These are phyloP conservation scores for Yamadazyma oceani DNA, from an alignment of 1,139 yeast species.

Conservation along the genomic window DNA sequence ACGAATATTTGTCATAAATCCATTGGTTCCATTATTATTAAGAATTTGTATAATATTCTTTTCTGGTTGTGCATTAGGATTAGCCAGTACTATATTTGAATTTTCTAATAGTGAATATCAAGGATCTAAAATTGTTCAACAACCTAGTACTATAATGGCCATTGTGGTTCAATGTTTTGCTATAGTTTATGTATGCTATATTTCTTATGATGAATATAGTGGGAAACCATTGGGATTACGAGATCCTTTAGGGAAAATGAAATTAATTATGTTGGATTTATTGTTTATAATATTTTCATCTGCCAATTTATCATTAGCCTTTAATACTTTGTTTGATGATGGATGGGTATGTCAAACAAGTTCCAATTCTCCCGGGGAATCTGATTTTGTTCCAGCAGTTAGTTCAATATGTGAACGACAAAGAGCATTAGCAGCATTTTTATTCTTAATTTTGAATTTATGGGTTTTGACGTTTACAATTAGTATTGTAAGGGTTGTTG, in stretches of 20 bases:
- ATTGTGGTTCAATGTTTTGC: slow-evolving; percentile 81
- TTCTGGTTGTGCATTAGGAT: slow-evolving; percentile 61
- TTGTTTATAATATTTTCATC: slow-evolving; percentile 90
- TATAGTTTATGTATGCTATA: slow-evolving; percentile 71
- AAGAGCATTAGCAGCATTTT: slow-evolving; percentile 71
- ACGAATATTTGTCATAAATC: slow-evolving; percentile 66
- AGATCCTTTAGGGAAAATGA: slow-evolving; percentile 77
- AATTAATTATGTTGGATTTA: slow-evolving; percentile 74
- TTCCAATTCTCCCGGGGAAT: slow-evolving; percentile 17
- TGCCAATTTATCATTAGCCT: slow-evolving; percentile 83
- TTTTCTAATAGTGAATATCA: slow-evolving; percentile 43
- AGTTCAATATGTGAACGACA: slow-evolving; percentile 73
- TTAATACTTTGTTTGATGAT: slow-evolving; percentile 76
- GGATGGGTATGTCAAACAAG: slow-evolving; percentile 71
- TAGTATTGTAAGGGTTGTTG: slow-evolving; percentile 81
- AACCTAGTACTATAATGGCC: slow-evolving; percentile 92
- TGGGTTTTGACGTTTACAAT: slow-evolving; percentile 89
- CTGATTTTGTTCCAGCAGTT: slow-evolving; percentile 27
- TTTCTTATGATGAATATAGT: slow-evolving; percentile 86
- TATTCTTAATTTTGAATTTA: slow-evolving; percentile 69
- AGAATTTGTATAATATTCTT: slow-evolving; percentile 67
- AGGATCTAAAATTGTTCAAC: slow-evolving; percentile 58
- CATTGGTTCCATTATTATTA: slow-evolving; percentile 76
- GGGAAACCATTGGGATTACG: slow-evolving; percentile 91
- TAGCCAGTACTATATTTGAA: slow-evolving; percentile 64